phyloP scores from a whole-genome alignment of 495 filamentous ascomycete species.

The Jackrogersella multiformis region DNA sequence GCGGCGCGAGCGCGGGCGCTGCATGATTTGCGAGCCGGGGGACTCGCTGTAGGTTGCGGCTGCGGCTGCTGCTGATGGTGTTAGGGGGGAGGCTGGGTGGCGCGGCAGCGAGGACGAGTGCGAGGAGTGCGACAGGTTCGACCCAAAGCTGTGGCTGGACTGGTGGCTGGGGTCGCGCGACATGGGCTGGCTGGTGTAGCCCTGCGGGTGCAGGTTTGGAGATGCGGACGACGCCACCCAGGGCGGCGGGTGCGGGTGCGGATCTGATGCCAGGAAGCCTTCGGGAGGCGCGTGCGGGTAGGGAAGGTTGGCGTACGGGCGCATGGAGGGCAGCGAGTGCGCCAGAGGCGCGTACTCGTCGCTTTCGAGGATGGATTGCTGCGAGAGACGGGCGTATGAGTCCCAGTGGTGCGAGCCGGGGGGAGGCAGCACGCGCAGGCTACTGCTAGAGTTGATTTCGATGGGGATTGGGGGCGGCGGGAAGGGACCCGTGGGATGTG shows the following conservation, averaged over 20 bases:
- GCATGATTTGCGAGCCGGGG: slow-evolving; percentile 43
- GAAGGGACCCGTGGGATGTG: slow-evolving; percentile 40
- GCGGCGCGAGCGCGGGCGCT: slow-evolving; percentile 42
- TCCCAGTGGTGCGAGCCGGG: slow-evolving; percentile 41
- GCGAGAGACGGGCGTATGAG: slow-evolving; percentile 20
- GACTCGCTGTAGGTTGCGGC: no score
- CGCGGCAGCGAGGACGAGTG: slow-evolving; percentile 27
- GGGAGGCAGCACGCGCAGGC: slow-evolving; percentile 32
- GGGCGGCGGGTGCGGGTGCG: slow-evolving; percentile 41
- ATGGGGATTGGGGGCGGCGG: slow-evolving; percentile 45
- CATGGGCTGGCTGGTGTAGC: slow-evolving; percentile 68
- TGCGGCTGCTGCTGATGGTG: no score
- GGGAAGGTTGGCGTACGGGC: slow-evolving; percentile 39
- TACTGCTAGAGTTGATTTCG: slow-evolving; percentile 36
- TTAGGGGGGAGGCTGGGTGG: background rate
- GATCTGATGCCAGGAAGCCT: slow-evolving; percentile 17
- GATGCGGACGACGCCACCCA: slow-evolving; percentile 35
- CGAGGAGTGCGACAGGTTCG: slow-evolving; percentile 20
- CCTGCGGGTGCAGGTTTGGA: slow-evolving; percentile 45
- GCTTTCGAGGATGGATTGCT: slow-evolving; percentile 28
- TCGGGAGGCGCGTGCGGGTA: slow-evolving; percentile 38
- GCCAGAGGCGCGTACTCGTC: slow-evolving; percentile 26
- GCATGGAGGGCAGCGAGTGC: slow-evolving; percentile 36
- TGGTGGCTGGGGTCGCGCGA: slow-evolving; percentile 56
- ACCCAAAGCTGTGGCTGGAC: slow-evolving; percentile 44